Base-by-base conservation (phyloP, 2,329 filamentous ascomycete species). In the Metarhizium album region DNA sequence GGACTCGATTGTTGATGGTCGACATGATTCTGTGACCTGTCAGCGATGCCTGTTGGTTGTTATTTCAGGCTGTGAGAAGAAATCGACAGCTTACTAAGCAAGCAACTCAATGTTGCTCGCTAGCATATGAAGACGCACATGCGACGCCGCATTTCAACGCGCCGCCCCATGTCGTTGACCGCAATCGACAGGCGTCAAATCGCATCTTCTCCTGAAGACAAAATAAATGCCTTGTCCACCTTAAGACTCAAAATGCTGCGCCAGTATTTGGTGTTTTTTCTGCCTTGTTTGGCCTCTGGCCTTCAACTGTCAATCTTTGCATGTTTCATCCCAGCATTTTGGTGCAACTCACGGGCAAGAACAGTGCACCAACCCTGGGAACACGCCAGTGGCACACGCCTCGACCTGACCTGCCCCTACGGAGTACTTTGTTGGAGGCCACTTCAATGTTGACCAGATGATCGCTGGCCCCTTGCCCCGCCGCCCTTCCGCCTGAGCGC, bases 171-270 rank as follows among this genome's bases (percentile, higher is more conserved):
- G 22, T 42, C 9, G 40, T 47, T 43, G 42, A 47, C 24, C 35
- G 14, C 11, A 14, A 13, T 9, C 37, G 14, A 40, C 7, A 20
- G 29, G 22, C 38, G 37, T 47, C 50, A 47, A 49, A 49, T 46
- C 43, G 51, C 43, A 47, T 49, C 43, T 35, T 38, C 47, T 46
- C 24, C 42, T 42, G 20, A 40, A 33, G 46, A 24, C 46, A 42
- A 31, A n/a, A 24, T 42, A 42, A n/a, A 33, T 47, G 22, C 31
- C 22, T 38, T 5, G 23, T 29, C 11, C 22, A 48, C 24, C 23
- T 22, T 40, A 42, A 38, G 31, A 24, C 31, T 27, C 4, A 24
- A 8, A 29, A 29, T 29, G 27, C 27, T 29, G 27, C 7, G 27
- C 45, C n/a, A 46, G 16, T 23, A 45, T 22, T 37, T 37, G 13